A percentile compares a stretch with the other conserved stretches of the same genome.
These are phyloP conservation scores for Thelephora ganbajun DNA, from an alignment of 768 basidiomycete species.

Conservation along the genomic window DNA sequence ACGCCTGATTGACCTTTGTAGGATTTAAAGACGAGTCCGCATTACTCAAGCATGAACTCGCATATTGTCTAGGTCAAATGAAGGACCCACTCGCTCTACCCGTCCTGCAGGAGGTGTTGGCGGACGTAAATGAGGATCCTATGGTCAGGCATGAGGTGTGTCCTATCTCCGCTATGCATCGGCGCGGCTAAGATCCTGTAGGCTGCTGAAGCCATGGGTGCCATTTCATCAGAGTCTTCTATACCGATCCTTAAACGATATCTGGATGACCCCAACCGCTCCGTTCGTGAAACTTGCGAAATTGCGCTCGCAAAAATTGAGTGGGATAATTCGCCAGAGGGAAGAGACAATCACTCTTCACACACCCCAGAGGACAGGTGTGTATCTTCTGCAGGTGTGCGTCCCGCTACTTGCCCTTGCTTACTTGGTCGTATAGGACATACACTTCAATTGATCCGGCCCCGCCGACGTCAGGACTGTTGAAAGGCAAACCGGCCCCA, in stretches of 20 bases:
- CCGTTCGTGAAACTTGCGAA: slow-evolving; percentile 91
- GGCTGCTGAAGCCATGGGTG: slow-evolving; percentile 99
- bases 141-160: slow-evolving; percentile 97
- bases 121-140: slow-evolving; percentile 59
- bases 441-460: slow-evolving; percentile 88
- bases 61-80: slow-evolving; percentile 94
- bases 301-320: slow-evolving; percentile 92
- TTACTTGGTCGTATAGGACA: slow-evolving; percentile 23
- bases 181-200: slow-evolving; percentile 16
- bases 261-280: slow-evolving; percentile 52
- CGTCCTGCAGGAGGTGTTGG: slow-evolving; percentile 62
- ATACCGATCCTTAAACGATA: slow-evolving; percentile 60
- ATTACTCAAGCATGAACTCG: slow-evolving; percentile 90
- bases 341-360: slow-evolving; percentile 26
- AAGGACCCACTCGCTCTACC: slow-evolving; percentile 61
- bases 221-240: slow-evolving; percentile 60
- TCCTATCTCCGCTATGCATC: not conserved
- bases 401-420: not conserved
- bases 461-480: slow-evolving; percentile 55
- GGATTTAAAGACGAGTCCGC: slow-evolving; percentile 82
- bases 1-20: slow-evolving; percentile 15
- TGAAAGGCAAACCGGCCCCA: slow-evolving; percentile 38
- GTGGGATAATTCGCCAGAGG: slow-evolving; percentile 78
- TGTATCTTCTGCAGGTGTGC: slow-evolving; percentile 1
- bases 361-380: slow-evolving; percentile 5